A percentile compares a stretch with the other conserved stretches of the same genome.
Evolutionary conservation across 805 yeast species (phyloP).

Genomic region (Grigorovia jiainica): DNA sequence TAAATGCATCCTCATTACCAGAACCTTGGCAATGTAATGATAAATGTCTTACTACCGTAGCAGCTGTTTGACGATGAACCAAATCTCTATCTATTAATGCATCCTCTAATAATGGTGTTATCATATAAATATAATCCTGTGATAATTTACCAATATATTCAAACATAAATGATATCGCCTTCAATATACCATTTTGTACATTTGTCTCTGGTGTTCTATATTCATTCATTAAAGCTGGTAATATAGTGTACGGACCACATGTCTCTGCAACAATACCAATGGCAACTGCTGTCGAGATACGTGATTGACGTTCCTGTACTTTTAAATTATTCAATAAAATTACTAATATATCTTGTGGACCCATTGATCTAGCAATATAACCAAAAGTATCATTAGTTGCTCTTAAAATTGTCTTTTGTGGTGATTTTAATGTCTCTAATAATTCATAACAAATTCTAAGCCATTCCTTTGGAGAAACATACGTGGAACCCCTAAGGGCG

Average conservation of each 20-base stretch:
- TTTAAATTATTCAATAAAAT: constrained; percentile 74
- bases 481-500: constrained; percentile 71
- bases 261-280: constrained; percentile 93
- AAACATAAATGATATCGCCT: constrained; percentile 82
- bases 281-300: constrained; percentile 97
- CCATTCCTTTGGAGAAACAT: constrained; percentile 90
- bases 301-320: constrained; percentile 90
- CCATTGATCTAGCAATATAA: constrained; percentile 79
- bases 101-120: constrained; percentile 73
- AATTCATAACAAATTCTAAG: constrained; percentile 90
- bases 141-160: constrained; percentile 82
- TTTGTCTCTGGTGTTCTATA: constrained; percentile 85
- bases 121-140: constrained; percentile 70
- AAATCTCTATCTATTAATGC: constrained; percentile 85
- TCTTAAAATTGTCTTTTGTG: constrained; percentile 63
- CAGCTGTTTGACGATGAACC: constrained; percentile 93
- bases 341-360: constrained; percentile 89
- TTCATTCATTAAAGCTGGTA: constrained; percentile 94
- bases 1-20: constrained; percentile 72
- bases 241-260: constrained; percentile 84
- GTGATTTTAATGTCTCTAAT: constrained; percentile 78
- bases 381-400: constrained; percentile 92
- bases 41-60: constrained; percentile 74
- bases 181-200: constrained; percentile 91
- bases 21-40: constrained; percentile 69